Percentiles rank a stretch among this genome's conserved stretches.
Conservation (phyloP, 2,329 filamentous ascomycete genomes). For the Phialophora tarda region DNA sequence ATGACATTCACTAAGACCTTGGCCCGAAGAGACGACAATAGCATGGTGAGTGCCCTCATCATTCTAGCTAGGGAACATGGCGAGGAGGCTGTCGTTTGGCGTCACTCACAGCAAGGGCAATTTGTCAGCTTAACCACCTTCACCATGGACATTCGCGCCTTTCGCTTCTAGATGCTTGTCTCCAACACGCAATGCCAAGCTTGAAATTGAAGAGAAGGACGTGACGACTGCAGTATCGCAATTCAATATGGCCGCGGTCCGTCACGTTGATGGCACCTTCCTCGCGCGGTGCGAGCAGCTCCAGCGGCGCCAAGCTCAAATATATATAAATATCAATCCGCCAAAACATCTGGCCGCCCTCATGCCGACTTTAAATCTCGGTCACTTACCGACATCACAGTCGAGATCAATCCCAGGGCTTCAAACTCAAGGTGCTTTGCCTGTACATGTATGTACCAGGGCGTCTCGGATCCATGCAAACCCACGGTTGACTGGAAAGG, state of each 20-base stretch:
- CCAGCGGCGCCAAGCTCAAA: neutral
- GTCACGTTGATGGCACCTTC: neutral
- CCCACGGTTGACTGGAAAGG: neutral
- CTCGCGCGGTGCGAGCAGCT: neutral
- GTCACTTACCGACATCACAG: neutral
- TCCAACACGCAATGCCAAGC: neutral
- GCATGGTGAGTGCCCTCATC: neutral
- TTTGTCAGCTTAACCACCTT: neutral
- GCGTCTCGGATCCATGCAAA: neutral
- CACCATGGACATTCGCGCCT: neutral
- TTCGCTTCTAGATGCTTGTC: neutral
- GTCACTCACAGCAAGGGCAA: neutral
- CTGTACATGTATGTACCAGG: neutral
- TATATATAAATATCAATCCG: neutral
- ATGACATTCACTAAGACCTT: neutral
- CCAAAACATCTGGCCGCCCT: neutral
- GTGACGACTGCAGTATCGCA: neutral
- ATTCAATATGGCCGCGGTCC: neutral
- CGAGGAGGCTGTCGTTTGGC: neutral
- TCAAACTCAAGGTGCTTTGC: neutral
- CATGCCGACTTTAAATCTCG: neutral
- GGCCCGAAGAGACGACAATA: neutral
- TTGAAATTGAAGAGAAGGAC: neutral
- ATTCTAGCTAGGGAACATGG: neutral
- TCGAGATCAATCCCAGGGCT: neutral